phyloP scores from a whole-genome alignment of 352 stramenopile species.

The Pythium rhizo-oryzae region DNA sequence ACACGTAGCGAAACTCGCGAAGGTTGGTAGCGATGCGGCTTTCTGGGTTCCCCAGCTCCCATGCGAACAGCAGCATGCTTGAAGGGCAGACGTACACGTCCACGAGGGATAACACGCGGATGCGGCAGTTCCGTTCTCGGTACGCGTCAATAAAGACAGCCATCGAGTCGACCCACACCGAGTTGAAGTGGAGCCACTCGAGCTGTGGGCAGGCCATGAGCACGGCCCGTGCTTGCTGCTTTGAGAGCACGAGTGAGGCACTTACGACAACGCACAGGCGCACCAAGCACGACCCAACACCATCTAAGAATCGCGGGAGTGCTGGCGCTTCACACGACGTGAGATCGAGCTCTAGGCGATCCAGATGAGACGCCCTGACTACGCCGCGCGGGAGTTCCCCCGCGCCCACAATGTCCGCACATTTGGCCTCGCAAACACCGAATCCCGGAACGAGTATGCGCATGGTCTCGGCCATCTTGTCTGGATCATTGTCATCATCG shows the following conservation, averaged over 20 bases:
- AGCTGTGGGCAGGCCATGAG: not conserved
- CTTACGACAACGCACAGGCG: not conserved
- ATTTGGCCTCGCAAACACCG: not conserved
- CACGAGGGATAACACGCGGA: constrained; percentile 1
- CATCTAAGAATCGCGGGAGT: not conserved
- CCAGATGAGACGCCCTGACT: not conserved
- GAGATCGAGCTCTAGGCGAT: not conserved
- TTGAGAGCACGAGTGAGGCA: not conserved
- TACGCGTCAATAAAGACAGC: not conserved
- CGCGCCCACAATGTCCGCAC: constrained; percentile 5
- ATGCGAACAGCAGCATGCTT: constrained; percentile 3
- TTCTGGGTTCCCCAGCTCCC: not conserved
- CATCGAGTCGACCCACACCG: not conserved
- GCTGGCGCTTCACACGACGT: constrained; percentile 1
- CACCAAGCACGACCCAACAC: not conserved
- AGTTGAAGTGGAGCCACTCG: not conserved
- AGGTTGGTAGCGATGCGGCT: not conserved
- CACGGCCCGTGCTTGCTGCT: not conserved
- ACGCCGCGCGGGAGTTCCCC: not conserved
- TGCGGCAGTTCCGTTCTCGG: not conserved
- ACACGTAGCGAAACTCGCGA: constrained; percentile 1
- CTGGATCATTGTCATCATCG: not conserved
- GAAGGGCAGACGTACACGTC: not conserved
- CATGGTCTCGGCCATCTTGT: not conserved
- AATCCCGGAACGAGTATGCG: constrained; percentile 1